Evolutionary conservation across 176 grass and related monocot species (phyloP).

Genomic region (Musa troglodytarum): DNA sequence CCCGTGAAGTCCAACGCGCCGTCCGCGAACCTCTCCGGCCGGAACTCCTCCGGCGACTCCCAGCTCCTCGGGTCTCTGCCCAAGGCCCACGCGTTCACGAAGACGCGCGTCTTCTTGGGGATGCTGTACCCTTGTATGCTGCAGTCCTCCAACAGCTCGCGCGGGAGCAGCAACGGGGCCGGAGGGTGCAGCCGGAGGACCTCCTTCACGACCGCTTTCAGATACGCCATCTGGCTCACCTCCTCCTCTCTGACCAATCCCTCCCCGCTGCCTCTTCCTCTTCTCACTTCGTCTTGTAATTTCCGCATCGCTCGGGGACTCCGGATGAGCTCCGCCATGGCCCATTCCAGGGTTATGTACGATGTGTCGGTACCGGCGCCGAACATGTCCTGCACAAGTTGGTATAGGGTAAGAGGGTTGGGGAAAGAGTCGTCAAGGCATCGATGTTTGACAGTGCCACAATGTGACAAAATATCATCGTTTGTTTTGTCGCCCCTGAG

Average conservation of each 20-base stretch:
- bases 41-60: neutral
- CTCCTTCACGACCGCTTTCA: slow-evolving; percentile 7
- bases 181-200: neutral
- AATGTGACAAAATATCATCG: no score
- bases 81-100: neutral
- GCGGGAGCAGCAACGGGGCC: neutral
- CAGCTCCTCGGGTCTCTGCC: neutral
- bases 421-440: no score
- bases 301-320: neutral
- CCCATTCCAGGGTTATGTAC: neutral
- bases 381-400: slow-evolving; percentile 1
- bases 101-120: neutral
- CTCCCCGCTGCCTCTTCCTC: neutral
- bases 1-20: neutral
- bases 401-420: no score
- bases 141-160: neutral
- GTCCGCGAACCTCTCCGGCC: neutral
- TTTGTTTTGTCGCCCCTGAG: no score
- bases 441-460: no score
- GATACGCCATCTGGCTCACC: neutral
- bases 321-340: slow-evolving; percentile 7
- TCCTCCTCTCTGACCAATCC: neutral
- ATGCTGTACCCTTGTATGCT: neutral
- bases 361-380: neutral
- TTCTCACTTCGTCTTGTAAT: slow-evolving; percentile 3